Evolutionary conservation across 2,329 filamentous ascomycete genomes (phyloP).

Genomic region (Calonectria honghensis): DNA sequence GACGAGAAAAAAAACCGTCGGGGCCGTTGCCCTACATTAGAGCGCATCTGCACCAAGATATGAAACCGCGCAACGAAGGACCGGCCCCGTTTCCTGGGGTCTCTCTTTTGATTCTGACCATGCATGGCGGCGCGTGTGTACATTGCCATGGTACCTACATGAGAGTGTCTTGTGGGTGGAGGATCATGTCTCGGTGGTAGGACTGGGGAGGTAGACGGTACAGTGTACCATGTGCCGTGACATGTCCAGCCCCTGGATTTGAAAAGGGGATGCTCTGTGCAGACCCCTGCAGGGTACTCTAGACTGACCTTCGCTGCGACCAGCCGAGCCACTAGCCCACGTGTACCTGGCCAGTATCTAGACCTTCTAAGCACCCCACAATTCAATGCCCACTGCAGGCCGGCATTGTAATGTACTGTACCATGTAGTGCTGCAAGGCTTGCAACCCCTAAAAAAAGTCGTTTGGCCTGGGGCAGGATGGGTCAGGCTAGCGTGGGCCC

Average conservation of each 20-base stretch:
- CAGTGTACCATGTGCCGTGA: constrained; percentile 32
- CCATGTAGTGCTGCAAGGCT: constrained; percentile 36
- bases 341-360: constrained; percentile 39
- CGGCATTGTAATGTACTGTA: constrained; percentile 38
- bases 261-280: constrained; percentile 41
- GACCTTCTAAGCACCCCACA: constrained; percentile 36
- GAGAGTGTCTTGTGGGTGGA: constrained; percentile 10
- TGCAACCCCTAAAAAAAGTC: constrained; percentile 54
- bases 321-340: constrained; percentile 21
- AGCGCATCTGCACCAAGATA: constrained; percentile 11
- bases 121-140: constrained; percentile 10
- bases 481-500: constrained; percentile 35
- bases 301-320: constrained; percentile 22
- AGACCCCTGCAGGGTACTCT: constrained; percentile 46
- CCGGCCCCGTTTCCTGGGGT: constrained; percentile 26
- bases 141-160: constrained; percentile 24
- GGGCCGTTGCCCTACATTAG: constrained; percentile 33
- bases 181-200: constrained; percentile 25
- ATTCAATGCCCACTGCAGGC: constrained; percentile 42
- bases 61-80: constrained; percentile 26
- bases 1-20: constrained; percentile 32
- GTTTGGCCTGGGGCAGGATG: constrained; percentile 40
- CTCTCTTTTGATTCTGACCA: constrained; percentile 3
- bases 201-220: constrained; percentile 30
- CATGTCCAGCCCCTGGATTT: constrained; percentile 50